phyloP scores from a whole-genome alignment of 495 filamentous ascomycete species.

The Lasiosphaeria miniovina region DNA sequence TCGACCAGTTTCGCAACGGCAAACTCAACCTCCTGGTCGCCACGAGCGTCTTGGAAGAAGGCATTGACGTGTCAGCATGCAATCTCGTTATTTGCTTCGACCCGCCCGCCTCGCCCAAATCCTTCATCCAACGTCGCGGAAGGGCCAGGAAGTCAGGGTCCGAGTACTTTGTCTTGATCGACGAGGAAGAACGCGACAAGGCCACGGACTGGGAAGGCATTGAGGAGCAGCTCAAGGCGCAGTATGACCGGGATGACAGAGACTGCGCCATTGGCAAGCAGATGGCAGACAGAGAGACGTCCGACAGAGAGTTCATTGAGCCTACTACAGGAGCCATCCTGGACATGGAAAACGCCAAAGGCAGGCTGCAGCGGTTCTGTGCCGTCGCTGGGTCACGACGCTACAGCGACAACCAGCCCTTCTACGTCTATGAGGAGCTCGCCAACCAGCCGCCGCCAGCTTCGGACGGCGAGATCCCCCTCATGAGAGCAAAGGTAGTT shows the following conservation, averaged over 20 bases:
- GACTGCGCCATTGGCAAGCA: neutral
- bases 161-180: constrained; percentile 58
- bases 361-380: constrained; percentile 72
- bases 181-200: constrained; percentile 15
- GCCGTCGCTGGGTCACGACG: constrained; percentile 42
- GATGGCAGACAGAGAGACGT: neutral
- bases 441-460: neutral
- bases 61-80: constrained; percentile 70
- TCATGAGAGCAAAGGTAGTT: constrained; percentile 45
- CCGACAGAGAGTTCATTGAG: neutral
- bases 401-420: constrained; percentile 32
- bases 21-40: constrained; percentile 64
- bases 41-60: constrained; percentile 73
- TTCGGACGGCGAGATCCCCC: constrained; percentile 17
- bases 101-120: constrained; percentile 62
- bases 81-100: constrained; percentile 70
- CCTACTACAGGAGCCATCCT: constrained; percentile 49
- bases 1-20: constrained; percentile 60
- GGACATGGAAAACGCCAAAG: constrained; percentile 56
- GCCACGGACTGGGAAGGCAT: constrained; percentile 52
- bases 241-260: constrained; percentile 60
- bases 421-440: constrained; percentile 2
- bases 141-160: constrained; percentile 64
- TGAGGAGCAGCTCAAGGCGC: constrained; percentile 60
- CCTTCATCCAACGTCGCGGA: constrained; percentile 72